These are phyloP conservation scores for Psilocybe cubensis DNA, from an alignment of 768 basidiomycete species.

Conservation along the genomic window DNA sequence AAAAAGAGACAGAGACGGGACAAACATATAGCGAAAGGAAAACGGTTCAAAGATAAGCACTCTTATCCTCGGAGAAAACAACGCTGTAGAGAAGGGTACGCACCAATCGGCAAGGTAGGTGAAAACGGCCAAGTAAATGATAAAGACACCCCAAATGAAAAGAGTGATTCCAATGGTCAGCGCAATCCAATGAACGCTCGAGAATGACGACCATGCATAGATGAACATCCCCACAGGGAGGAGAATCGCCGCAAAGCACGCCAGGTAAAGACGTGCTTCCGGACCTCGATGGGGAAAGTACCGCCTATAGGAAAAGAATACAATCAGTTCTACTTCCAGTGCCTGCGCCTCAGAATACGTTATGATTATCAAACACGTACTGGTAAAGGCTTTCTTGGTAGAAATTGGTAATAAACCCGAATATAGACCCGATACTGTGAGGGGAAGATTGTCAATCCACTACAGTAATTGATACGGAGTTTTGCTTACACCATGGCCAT, in stretches of 20 bases:
- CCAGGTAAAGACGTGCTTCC: conserved; percentile 64
- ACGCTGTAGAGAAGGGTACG: conserved; percentile 23
- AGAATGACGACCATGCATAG: conserved; percentile 69
- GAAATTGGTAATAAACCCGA: conserved; percentile 50
- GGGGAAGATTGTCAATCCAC: not conserved
- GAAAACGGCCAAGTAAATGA: conserved; percentile 62
- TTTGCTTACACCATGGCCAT: conserved; percentile 53
- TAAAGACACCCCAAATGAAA: conserved; percentile 52
- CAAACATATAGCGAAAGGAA: not conserved
- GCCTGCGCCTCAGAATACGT: too few relatives aligned
- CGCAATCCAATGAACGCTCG: conserved; percentile 62
- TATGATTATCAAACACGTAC: conserved; percentile 30
- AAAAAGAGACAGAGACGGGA: not conserved
- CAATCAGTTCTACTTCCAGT: not conserved
- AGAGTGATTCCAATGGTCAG: conserved; percentile 57
- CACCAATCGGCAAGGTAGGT: conserved; percentile 69
- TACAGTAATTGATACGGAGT: not conserved
- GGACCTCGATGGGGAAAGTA: conserved; percentile 38
- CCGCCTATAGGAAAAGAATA: conserved; percentile 25
- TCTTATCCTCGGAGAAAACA: too few relatives aligned
- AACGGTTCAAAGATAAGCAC: too few relatives aligned
- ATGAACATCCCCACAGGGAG: conserved; percentile 70
- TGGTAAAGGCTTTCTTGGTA: conserved; percentile 55
- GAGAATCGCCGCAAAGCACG: conserved; percentile 56
- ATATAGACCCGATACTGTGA: conserved; percentile 55